Base-by-base conservation (phyloP, 768 basidiomycete species). In the Kwoniella europaea region DNA sequence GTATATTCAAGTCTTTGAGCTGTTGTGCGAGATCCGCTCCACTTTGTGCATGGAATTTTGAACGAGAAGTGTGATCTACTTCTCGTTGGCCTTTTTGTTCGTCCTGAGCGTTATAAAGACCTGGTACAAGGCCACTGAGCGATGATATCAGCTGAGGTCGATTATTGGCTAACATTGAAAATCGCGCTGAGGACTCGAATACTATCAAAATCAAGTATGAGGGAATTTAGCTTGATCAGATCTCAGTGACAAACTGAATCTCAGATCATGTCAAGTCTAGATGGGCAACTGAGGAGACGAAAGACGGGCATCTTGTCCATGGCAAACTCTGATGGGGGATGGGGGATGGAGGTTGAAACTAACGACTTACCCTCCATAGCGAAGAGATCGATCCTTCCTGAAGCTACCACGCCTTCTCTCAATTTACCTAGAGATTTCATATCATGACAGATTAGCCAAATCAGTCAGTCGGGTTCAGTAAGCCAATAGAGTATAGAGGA, bases 341-440 rank as follows among this genome's bases (percentile, higher is more conserved):
- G 27, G 27, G 27, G 27, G 27, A 27, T 27, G 27, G 27, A 27
- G 27, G 4, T 27, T 27, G 27, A 27, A 27, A 46, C 7, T 18
- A 27, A 27, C 27, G 29, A 68, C 74, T 65, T 29, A 82, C 82
- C 82, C 71, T 82, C 77, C 16, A 83, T 73, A 10, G 82, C 78
- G 57, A 83, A 83, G 1, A 16, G 58, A 69, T 83, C 82, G 15
- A 79, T 69, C 20, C 82, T 71, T 44, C 73, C 69, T 16, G 77
- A 76, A 29, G 82, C 82, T 5, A 81, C 73, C 1, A 83, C 74
- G 0, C 82, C 82, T 73, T 83, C 82, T 24, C 82, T 58, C 16
- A 83, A 64, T 66, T 83, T 83, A 1, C 81, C 81, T 82, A 55
- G 12, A 27, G 4, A 27, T 27, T 27, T 4, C 27, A 27, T 27